Evolutionary conservation across 306 rosid species (phyloP), one percentile per base, ranked within the genome.

Genomic region (Vigna radiata): DNA sequence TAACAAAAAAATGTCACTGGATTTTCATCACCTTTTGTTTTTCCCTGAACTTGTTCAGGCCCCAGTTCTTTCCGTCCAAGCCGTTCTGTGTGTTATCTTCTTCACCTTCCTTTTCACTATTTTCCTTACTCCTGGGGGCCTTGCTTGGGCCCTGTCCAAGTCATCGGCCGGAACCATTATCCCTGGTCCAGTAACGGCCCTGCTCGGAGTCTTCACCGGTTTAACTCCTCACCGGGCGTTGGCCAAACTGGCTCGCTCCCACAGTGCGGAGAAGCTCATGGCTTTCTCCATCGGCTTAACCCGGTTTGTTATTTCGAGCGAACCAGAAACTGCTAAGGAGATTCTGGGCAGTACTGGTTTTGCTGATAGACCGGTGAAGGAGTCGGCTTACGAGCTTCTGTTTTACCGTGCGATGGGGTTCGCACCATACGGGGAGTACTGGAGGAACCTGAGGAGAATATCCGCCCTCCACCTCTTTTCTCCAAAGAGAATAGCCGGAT

Each of bases 361-460:
- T 4, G 96, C 90, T 1, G 92, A 92, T 48, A 81, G 97, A 0
- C 97, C 97, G 0, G 86, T 92, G 4, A 92, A 90, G 46, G 93
- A 92, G 52, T 90, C 96, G 0, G 97, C 96, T 6, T 88, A 89
- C 0, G 92, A 89, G 85, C 97, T 92, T 12, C 63, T 92, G 10
- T 92, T 92, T 41, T 85, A 90, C 41, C 71, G 87, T 2, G 97
- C 97, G 68, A 92, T 90, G 92, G 97, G 97, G 0, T 92, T 92
- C 12, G 93, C 97, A 9, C 97, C 96, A 0, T 90, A 81, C 11
- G 96, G 97, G 0, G 96, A 87, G 44, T 92, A 92, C 64, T 92
- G 97, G 97, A 85, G 96, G 79, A 87, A 74, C 29, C 82, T 92
- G 41, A 87, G 97, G 87, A 92, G 87, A 41, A 93, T 93, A 49